Evolutionary conservation across 306 rosid genomes (phyloP), one percentile per base, ranked within the genome.

Genomic region (Cyamopsis tetragonoloba): DNA sequence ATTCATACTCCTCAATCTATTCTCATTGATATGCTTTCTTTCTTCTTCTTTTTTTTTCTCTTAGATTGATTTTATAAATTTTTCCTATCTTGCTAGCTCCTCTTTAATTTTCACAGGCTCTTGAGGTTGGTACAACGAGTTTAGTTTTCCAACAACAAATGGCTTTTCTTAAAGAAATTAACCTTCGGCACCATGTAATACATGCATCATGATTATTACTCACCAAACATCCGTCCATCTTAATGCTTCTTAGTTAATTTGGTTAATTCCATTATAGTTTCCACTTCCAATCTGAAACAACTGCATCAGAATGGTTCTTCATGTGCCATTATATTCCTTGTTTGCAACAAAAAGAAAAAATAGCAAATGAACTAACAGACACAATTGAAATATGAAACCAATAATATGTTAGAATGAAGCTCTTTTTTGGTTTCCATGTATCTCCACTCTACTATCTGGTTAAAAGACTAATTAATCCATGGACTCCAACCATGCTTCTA

Each of bases 181-280:
- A 63, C 11, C 7, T 27, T 15, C 15, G 41, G 17, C 44, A 56
- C 41, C 12, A 28, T 63, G 70, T 26, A 63, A 30, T 64, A 64
- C 28, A 55, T 55, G 30, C 24, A 67, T 35, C 30, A 12, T 26
- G 41, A 31, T 31, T 47, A 18, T 28, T 15, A 0, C 58, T 43
- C 47, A 49, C 70, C 49, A 73, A 42, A 18, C 47, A 53, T 42
- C 66, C 19, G 17, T 63, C 47, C 41, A 51, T 1, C 58, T 50
- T 63, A 61, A 47, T 71, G 32, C 51, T 41, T 10, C 12, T 51
- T 30, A 8, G 8, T 50, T 26, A 22, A 53, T 72, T 22, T 39
- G 44, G 44, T 22, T 19, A n/a, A 11, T 60, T 47, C 39, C 6
- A 24, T 23, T 24, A 17, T 28, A 62, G 3, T 48, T 62, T 38